Evolutionary conservation across 2,329 filamentous ascomycete genomes (phyloP), one percentile per base, ranked within the genome.

Genomic region (Eutypella sp.): DNA sequence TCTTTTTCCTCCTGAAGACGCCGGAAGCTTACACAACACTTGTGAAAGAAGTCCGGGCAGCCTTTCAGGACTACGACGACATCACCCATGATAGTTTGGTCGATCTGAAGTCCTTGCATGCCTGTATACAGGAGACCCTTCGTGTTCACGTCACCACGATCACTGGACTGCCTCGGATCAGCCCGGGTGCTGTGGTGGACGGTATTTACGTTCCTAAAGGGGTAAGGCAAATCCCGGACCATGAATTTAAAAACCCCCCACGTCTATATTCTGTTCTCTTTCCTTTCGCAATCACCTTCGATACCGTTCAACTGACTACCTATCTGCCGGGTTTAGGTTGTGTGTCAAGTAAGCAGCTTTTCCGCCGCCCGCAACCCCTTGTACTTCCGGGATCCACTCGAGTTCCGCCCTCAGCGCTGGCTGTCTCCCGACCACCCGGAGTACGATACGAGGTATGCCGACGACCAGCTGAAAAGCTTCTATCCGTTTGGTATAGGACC

Each of bases 81-180:
- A 56, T 56, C 18, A 44, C 19, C 8, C 31, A 42, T 6, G 47
- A 47, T 19, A 48, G 63, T 5, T 8, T 47, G 16, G 16, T 40
- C 5, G n/a, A 40, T 39, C 22, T 49, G 23, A 18, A 38, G 20
- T 64, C 62, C 43, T 45, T 64, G 8, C 54, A 54, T 44, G 60
- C 62, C 9, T 49, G 61, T 6, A 57, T 66, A 15, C 55, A 61
- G 19, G 61, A 66, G 42, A 47, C 56, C 2, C 48, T 65, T 6
- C 52, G 62, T 19, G 45, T 65, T 2, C 61, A 58, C 46, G 57
- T 61, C 2, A 57, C 61, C 0, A 57, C 56, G 2, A 50, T 57
- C 5, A 50, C 27, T 5, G 50, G 53, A 3, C 23, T 52, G 36
- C 54, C 54, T 3, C 37, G 47, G 2, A 38, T 31, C 7, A 52